Evolutionary conservation across 495 filamentous ascomycete genomes (phyloP), one percentile per base, ranked within the genome.

Genomic region (Neurospora sp.): DNA sequence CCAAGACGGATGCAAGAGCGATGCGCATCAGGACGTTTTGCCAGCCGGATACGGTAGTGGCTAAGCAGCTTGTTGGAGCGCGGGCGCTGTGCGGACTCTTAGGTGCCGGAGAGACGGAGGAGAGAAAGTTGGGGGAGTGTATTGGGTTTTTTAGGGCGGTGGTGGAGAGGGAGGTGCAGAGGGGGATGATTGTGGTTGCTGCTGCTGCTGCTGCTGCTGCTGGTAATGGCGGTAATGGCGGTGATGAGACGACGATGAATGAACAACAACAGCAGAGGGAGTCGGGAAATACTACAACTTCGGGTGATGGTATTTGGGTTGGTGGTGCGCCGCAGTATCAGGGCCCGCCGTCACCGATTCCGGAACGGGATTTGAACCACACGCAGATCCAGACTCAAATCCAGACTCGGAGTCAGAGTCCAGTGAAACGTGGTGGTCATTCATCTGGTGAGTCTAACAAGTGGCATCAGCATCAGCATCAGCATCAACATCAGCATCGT

Each of bases 1-100:
- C 82, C 79, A 81, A 80, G 69, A 74, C 74, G 4, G 78, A 84
- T 71, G 82, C 84, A 3, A 78, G 83, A 8, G 75, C 44, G 5
- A 77, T 86, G 78, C 76, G 80, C 4, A 59, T 85, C 37, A 79
- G 81, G 38, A 85, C 84, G 0, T 83, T 79, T 70, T 85, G 84
- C 75, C 82, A 85, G 65, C 83, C 84, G 3, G 84, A 86, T 70
- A 77, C 82, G 1, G 81, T 85, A n/a, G 77, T 86, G 38, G 82
- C 82, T 0, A 86, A 85, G 77, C 83, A 84, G 70, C 74, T 86
- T 8, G 65, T 83, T 8, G 84, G 85, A 59, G 45, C 82, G 1
- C 80, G 81, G 77, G 72, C 74, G 1, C 71, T 86, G n/a, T 72
- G 82, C 38, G 79, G 81, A 38, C 35, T 84, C 9, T 73, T 86